A percentile compares a stretch with the other conserved stretches of the same genome.
Evolutionary conservation across 768 basidiomycete genomes (phyloP).

Genomic region (Leucosporidium yakuticum): DNA sequence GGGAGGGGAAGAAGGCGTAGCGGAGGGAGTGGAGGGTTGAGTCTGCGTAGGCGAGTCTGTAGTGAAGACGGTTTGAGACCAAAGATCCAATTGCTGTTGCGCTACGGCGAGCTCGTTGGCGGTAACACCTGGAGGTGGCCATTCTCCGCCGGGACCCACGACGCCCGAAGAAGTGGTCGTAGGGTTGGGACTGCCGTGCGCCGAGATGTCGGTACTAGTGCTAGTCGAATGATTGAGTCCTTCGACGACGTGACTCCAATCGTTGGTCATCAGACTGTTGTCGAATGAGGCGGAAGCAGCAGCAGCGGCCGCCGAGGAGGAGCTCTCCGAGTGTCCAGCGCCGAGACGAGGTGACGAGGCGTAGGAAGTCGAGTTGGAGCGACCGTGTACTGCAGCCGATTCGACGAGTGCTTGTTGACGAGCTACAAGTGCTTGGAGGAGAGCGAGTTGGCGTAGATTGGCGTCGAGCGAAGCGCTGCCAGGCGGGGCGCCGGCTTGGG

Average conservation of each 20-base stretch:
- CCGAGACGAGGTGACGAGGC: neutral
- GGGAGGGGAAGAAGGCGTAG: neutral
- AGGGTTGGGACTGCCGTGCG: neutral
- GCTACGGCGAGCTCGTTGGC: neutral
- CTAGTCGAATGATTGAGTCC: neutral
- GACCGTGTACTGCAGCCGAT: neutral
- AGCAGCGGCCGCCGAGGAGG: too few species aligned
- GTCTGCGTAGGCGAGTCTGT: neutral
- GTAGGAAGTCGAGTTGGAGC: neutral
- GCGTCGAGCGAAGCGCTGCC: too few species aligned
- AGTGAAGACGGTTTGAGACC: neutral
- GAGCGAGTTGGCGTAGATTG: neutral
- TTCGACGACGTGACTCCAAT: neutral
- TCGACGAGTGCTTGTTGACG: slow-evolving; percentile 1
- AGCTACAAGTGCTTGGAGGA: slow-evolving; percentile 5
- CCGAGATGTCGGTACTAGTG: neutral
- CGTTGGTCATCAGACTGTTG: neutral
- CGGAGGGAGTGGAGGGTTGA: neutral
- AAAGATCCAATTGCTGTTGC: neutral
- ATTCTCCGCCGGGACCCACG: neutral
- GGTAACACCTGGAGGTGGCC: neutral
- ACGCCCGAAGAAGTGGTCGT: neutral
- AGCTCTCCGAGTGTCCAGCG: too few species aligned
- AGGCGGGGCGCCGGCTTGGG: too few species aligned
- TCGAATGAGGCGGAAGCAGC: neutral